Conservation (phyloP, 1,284 basidiomycete genomes). For the Trichosporon sp. region DNA sequence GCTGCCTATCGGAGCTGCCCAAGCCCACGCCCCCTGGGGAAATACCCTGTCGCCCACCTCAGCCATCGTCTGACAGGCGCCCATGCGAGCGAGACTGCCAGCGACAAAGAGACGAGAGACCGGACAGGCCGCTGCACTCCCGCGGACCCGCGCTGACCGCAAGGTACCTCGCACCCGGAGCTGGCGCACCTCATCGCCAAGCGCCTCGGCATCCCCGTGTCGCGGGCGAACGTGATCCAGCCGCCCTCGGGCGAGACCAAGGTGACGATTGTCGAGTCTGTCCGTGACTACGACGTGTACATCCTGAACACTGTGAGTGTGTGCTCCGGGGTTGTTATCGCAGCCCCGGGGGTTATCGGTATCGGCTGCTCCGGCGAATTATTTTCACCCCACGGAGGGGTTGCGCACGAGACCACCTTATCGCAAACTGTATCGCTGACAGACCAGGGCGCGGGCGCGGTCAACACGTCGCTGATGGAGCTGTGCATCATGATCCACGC, state of each 20-base stretch:
- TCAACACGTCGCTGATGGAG: constrained; percentile 90
- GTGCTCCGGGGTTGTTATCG: constrained; percentile 11
- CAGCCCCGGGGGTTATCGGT: neutral
- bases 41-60: neutral
- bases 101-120: neutral
- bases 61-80: neutral
- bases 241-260: constrained; percentile 90
- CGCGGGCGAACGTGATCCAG: constrained; percentile 75
- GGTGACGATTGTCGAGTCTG: constrained; percentile 89
- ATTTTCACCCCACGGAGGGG: neutral
- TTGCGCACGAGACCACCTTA: neutral
- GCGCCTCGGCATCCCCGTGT: constrained; percentile 77
- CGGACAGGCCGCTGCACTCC: neutral
- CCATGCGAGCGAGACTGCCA: neutral
- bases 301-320: constrained; percentile 78
- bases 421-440: neutral
- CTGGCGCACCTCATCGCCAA: constrained; percentile 89
- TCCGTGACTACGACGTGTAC: constrained; percentile 98
- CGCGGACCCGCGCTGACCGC: neutral
- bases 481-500: constrained; percentile 99
- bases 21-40: neutral
- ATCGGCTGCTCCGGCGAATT: neutral
- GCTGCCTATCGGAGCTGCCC: neutral
- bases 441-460: constrained; percentile 47
- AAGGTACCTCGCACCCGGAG: constrained; percentile 92